Conservation (phyloP, 2,329 filamentous ascomycete genomes). For the Neospermospora avenae region DNA sequence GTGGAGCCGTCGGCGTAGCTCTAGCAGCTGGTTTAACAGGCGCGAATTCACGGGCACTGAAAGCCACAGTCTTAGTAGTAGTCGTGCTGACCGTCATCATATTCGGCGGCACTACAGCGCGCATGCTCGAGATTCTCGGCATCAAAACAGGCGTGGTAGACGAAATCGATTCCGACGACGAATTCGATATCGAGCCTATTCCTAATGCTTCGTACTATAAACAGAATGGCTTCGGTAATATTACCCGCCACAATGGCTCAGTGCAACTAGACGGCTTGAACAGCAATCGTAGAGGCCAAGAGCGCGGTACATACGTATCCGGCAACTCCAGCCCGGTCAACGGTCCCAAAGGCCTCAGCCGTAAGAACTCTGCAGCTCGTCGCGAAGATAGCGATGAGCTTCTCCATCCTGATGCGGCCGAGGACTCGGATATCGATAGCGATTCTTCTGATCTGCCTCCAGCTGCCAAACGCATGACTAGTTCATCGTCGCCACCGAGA, state of each 20-base stretch:
- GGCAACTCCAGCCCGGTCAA: conserved; percentile 32
- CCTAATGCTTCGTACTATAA: conserved; percentile 61
- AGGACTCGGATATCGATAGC: conserved; percentile 50
- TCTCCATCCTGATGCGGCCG: conserved; percentile 41
- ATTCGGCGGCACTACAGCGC: conserved; percentile 93
- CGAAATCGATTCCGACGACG: conserved; percentile 95
- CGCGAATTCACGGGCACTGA: conserved; percentile 75
- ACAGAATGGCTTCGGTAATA: conserved; percentile 75
- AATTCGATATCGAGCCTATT: conserved; percentile 78
- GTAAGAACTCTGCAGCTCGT: conserved; percentile 44
- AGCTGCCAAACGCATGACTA: conserved; percentile 43
- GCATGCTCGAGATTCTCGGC: conserved; percentile 96
- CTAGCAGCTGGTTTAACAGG: conserved; percentile 85
- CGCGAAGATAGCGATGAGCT: conserved; percentile 49
- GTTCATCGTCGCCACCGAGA: conserved; percentile 9
- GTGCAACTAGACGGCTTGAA: conserved; percentile 51
- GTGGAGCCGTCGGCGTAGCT: conserved; percentile 92
- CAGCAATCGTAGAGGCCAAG: conserved; percentile 40
- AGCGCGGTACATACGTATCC: conserved; percentile 38
- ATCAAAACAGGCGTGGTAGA: conserved; percentile 96
- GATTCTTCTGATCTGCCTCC: conserved; percentile 66
- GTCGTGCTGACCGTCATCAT: conserved; percentile 98
- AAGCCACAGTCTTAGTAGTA: conserved; percentile 94
- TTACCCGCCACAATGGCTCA: conserved; percentile 55
- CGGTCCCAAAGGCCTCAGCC: conserved; percentile 46